Percentiles rank a stretch among this genome's conserved stretches.
Evolutionary conservation across 1,284 basidiomycete genomes (phyloP).

Genomic region (Ceratobasidium sp.): DNA sequence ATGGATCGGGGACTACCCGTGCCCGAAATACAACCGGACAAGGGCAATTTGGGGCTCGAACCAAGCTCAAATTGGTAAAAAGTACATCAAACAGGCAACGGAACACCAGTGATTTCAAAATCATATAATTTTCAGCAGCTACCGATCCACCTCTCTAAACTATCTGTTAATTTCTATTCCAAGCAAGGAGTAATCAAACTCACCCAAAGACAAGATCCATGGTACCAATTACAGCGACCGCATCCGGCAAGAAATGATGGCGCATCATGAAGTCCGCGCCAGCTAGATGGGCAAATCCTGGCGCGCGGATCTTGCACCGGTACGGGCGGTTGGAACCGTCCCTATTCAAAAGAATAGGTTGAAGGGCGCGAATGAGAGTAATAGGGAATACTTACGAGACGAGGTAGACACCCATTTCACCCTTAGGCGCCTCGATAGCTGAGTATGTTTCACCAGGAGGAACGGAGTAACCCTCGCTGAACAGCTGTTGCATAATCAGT

Average conservation of each 20-base stretch:
- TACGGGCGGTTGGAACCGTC: slow-evolving; percentile 95
- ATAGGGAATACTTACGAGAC: slow-evolving; percentile 74
- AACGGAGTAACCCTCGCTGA: slow-evolving; percentile 98
- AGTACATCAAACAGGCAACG: slow-evolving; percentile 6
- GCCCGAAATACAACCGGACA: neutral
- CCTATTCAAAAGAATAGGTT: slow-evolving; percentile 58
- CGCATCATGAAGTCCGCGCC: slow-evolving; percentile 97
- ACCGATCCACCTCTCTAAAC: slow-evolving; percentile 64
- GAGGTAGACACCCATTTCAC: slow-evolving; percentile 97
- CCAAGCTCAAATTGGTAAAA: neutral
- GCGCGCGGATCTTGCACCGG: slow-evolving; percentile 93
- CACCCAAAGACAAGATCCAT: slow-evolving; percentile 92
- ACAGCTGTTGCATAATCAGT: slow-evolving; percentile 70
- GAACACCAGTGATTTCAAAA: neutral
- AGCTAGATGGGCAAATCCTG: slow-evolving; percentile 93
- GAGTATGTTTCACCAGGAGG: slow-evolving; percentile 97
- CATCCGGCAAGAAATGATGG: slow-evolving; percentile 93
- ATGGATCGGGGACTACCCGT: neutral
- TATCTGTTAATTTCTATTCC: slow-evolving; percentile 23
- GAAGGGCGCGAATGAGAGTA: neutral
- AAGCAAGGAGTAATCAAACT: slow-evolving; percentile 58
- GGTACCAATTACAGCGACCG: slow-evolving; percentile 93
- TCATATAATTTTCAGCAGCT: slow-evolving; percentile 9
- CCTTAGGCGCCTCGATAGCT: slow-evolving; percentile 98
- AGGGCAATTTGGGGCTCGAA: neutral